Percentiles rank a stretch among this genome's conserved stretches.
phyloP scores from a whole-genome alignment of 805 yeast species.

The Hanseniaspora vineae region DNA sequence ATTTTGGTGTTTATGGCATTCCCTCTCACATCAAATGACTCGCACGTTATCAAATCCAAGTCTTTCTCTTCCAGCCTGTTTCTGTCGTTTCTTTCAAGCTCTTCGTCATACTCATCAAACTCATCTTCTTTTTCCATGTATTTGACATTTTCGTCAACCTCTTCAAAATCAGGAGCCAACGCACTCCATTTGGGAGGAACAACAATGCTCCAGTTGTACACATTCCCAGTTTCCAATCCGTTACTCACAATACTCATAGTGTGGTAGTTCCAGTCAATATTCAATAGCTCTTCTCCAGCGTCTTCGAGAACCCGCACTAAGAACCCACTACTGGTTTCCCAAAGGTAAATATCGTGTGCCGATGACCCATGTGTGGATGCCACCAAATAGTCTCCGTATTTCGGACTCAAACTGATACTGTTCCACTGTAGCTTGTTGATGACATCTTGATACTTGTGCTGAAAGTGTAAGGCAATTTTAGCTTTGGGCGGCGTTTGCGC shows the following conservation, averaged over 20 bases:
- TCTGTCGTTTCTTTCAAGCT: conserved; percentile 43
- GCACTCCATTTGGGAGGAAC: conserved; percentile 95
- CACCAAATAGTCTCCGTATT: conserved; percentile 67
- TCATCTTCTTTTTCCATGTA: conserved; percentile 86
- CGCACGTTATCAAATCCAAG: conserved; percentile 57
- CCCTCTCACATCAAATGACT: conserved; percentile 60
- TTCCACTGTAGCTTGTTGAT: conserved; percentile 87
- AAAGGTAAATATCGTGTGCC: conserved; percentile 77
- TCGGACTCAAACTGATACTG: conserved; percentile 57
- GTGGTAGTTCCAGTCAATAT: conserved; percentile 75
- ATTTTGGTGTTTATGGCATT: conserved; percentile 36
- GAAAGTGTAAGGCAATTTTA: conserved; percentile 44
- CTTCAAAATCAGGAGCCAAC: conserved; percentile 90
- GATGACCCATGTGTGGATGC: conserved; percentile 77
- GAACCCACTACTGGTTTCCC: conserved; percentile 89
- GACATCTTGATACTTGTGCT: conserved; percentile 79
- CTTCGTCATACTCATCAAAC: conserved; percentile 68
- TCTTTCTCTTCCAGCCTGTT: conserved; percentile 40
- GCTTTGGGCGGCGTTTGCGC: conserved; percentile 15
- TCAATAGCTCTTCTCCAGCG: conserved; percentile 64
- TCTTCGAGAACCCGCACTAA: conserved; percentile 82
- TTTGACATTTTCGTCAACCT: conserved; percentile 81
- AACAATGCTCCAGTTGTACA: conserved; percentile 70
- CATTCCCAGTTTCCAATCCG: conserved; percentile 73
- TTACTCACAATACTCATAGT: conserved; percentile 67